Percentiles rank a stretch among this genome's conserved stretches.
Evolutionary conservation across 345 rosid genomes (phyloP).

Genomic region (Populus davidiana): DNA sequence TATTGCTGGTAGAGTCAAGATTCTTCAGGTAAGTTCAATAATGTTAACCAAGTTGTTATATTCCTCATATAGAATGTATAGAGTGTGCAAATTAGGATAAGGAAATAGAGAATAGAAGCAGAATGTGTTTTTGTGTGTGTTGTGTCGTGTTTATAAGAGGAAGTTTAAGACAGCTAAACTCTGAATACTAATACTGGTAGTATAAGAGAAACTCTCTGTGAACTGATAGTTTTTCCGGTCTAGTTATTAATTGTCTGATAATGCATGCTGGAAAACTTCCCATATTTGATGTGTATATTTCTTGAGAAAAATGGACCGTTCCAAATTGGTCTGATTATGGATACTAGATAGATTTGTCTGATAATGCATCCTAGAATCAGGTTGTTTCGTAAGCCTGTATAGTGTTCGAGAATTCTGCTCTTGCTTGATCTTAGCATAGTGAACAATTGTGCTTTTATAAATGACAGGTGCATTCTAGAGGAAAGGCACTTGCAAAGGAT

Average conservation of each 20-base stretch:
- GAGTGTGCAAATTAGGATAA: not conserved
- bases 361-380: not conserved
- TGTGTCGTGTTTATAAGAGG: not conserved
- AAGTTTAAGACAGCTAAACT: not conserved
- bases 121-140: not conserved
- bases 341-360: not conserved
- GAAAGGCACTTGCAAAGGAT: conserved; percentile 94
- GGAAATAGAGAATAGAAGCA: not conserved
- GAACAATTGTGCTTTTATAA: not conserved
- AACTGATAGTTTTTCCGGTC: not conserved
- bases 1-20: conserved; percentile 88
- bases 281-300: not conserved
- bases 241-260: not conserved
- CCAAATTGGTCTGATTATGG: not conserved
- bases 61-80: not conserved
- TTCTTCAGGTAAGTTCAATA: conserved; percentile 63
- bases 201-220: not conserved
- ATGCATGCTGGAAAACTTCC: not conserved
- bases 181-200: not conserved
- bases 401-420: not conserved
- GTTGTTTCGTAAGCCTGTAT: not conserved
- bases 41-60: not conserved
- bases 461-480: conserved; percentile 86
- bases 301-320: not conserved
- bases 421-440: not conserved